Evolutionary conservation across 306 rosid species (phyloP), one percentile per base, ranked within the genome.

Genomic region (Albizia julibrissin): DNA sequence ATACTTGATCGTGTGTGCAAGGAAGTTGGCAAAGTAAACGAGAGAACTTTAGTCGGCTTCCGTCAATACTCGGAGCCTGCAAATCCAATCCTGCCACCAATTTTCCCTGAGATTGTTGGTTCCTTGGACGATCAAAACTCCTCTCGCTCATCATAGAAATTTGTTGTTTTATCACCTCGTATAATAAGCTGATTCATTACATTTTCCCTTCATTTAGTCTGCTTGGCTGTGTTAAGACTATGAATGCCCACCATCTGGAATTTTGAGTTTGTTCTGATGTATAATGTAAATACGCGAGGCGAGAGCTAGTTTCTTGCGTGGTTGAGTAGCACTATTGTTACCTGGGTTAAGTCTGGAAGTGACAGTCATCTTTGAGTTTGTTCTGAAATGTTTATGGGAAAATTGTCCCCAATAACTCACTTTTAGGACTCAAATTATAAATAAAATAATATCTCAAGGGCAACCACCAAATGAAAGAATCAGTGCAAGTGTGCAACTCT

Each of bases 1-100:
- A 82, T 88, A 69, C 91, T 95, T 19, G 98, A 93, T 69, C 89
- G 87, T 56, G 98, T 89, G 8, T 95, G 99, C 95, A 91, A 89
- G 86, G 93, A 88, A 44, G 95, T 95, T 42, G 97, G 99, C 39
- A 90, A 87, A 82, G 90, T 82, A 67, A 93, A 93, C 0, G 97
- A 93, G 68, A 88, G 99, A 83, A 91, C 92, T 22, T 85, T 87
- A 62, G 94, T 91, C 3, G 94, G 97, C 78, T 85, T 86, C 2
- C 83, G 88, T 2, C 95, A 89, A 62, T 86, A 82, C 83, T 87
- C 84, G 10, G 65, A 69, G 74, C 84, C 85, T 74, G 19, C 80
- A 54, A 90, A 81, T 74, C 84, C 90, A 46, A 31, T 72, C 18
- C 61, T 77, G 59, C 85, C 80, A 29, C 46, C 86, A 3, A 80